Evolutionary conservation across 345 rosid genomes (phyloP), one percentile per base, ranked within the genome.

Genomic region (Camelina laxa): DNA sequence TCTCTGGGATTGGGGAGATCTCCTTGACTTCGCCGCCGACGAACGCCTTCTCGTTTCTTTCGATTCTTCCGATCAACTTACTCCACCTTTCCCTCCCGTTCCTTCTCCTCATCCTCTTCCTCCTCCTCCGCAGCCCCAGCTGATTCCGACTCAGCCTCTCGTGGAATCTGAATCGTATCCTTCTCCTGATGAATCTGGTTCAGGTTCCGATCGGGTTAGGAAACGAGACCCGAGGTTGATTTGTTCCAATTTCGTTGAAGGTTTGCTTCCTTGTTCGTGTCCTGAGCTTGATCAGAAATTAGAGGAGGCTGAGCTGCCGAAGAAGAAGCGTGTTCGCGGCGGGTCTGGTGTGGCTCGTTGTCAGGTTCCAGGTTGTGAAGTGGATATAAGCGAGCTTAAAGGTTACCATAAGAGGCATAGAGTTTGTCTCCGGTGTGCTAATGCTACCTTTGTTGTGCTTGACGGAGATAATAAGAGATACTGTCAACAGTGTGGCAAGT

Each of bases 401-500:
- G 99, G 99, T 12, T 95, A 95, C 41, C 98, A 95, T 69, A 82
- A 48, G 79, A 81, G 98, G 71, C 98, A 95, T 71, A 84, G 91
- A 84, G 91, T 95, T 76, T 95, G 99, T 57, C 84, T 95, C 16
- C 76, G 87, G 30, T 95, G 98, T 74, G 99, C 96, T 3, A 87
- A 84, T 77, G 87, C 98, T 0, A 70, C 75, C 19, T 20, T 80
- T 41, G 97, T 92, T 56, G 51, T 82, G 50, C 79, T 95, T 44
- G 91, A 90, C 1, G 93, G 94, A 20, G 88, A 85, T 44, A 76
- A 68, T 57, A 95, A 87, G 86, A 86, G 99, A 88, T 95, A 95
- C 79, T 95, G 99, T 65, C 99, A 95, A 75, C 99, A 95, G 94
- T 95, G 99, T 78, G 98, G 97, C 85, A 95, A 95, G 99, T 95